phyloP scores from a whole-genome alignment of 352 stramenopile species.

The Globisporangium parvum region DNA sequence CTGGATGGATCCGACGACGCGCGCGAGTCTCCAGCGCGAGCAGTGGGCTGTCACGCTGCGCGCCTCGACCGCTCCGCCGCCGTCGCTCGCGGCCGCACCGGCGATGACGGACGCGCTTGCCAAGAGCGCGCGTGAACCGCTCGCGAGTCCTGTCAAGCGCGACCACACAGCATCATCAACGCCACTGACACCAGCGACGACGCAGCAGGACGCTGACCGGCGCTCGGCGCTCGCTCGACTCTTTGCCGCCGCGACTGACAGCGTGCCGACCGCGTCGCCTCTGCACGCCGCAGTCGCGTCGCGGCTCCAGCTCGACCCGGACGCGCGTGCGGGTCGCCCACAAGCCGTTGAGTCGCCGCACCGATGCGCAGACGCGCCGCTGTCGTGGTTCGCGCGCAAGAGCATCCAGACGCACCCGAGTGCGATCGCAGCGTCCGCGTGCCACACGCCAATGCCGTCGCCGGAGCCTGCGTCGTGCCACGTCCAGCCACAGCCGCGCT shows the following conservation, averaged over 20 bases:
- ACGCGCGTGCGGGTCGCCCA: not conserved
- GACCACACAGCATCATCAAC: not conserved
- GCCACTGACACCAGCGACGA: not conserved
- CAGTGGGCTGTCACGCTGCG: not conserved
- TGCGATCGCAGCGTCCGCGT: not conserved
- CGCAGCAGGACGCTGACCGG: not conserved
- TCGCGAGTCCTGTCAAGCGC: not conserved
- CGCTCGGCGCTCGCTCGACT: conserved; percentile 2
- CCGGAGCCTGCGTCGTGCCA: not conserved
- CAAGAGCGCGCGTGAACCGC: too few species aligned
- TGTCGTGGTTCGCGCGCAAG: conserved; percentile 6
- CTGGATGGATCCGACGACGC: not conserved
- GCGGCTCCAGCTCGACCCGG: conserved; percentile 2
- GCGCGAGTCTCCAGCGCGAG: not conserved
- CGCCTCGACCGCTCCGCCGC: not conserved
- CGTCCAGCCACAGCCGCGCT: conserved; percentile 6
- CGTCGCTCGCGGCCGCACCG: not conserved
- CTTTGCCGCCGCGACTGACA: not conserved
- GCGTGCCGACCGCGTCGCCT: not conserved
- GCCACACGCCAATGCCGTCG: not conserved
- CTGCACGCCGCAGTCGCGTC: conserved; percentile 1
- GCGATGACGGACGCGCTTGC: not conserved
- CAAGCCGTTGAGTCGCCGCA: not conserved
- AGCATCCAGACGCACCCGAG: not conserved
- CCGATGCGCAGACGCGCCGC: not conserved